phyloP scores from a whole-genome alignment of 768 basidiomycete genomes.

The Pleurotus tuoliensis region DNA sequence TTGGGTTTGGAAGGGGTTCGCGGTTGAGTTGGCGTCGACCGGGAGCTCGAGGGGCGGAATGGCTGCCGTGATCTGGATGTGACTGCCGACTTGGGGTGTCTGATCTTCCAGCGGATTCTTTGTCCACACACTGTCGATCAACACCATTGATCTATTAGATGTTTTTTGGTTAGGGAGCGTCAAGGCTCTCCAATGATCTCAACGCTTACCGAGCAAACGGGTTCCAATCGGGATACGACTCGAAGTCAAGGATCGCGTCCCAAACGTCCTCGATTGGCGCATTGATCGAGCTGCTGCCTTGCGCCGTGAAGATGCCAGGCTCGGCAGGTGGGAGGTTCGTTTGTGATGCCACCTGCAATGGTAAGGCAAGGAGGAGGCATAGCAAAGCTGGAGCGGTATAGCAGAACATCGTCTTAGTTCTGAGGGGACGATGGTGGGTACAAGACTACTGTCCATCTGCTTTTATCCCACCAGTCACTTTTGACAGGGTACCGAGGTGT shows the following conservation, averaged over 20 bases:
- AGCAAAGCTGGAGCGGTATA: not conserved
- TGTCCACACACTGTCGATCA: slow-evolving; percentile 18
- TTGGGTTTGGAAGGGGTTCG: slow-evolving; percentile 21
- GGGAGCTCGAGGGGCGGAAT: slow-evolving; percentile 27
- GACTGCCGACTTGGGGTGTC: slow-evolving; percentile 17
- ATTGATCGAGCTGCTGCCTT: slow-evolving; percentile 38
- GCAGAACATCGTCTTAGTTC: not conserved
- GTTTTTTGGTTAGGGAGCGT: not conserved
- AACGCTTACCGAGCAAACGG: slow-evolving; percentile 25
- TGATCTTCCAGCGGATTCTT: slow-evolving; percentile 20
- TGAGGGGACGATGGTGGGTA: not conserved
- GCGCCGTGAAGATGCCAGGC: slow-evolving; percentile 31
- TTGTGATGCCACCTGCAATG: not conserved
- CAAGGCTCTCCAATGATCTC: not conserved
- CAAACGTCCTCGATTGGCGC: slow-evolving; percentile 49
- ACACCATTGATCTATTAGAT: slow-evolving; percentile 19
- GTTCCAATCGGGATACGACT: slow-evolving; percentile 48
- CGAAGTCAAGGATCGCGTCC: slow-evolving; percentile 47
- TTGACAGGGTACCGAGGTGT: not conserved
- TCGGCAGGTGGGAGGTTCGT: slow-evolving; percentile 23
- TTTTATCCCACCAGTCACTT: not conserved
- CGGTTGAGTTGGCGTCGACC: slow-evolving; percentile 22
- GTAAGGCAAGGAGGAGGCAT: not conserved
- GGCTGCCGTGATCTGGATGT: slow-evolving; percentile 24
- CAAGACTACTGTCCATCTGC: not conserved